phyloP scores from a whole-genome alignment of 2,329 filamentous ascomycete genomes.

The Scedosporium minutisporum region DNA sequence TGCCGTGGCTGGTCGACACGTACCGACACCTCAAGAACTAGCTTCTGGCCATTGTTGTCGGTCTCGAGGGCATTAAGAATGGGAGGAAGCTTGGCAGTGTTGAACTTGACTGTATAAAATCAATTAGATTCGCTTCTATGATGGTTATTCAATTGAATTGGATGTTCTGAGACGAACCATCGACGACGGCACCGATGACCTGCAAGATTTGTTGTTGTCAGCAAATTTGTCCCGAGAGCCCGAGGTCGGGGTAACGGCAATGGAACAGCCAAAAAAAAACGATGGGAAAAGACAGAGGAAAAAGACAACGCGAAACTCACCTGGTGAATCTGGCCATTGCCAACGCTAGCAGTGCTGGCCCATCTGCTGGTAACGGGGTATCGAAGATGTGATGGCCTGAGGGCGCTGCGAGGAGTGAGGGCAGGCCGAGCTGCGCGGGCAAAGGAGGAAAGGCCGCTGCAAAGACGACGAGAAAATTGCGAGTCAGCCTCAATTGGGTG shows the following conservation, averaged over 20 bases:
- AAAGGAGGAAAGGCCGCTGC: slow-evolving; percentile 58
- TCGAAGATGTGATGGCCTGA: slow-evolving; percentile 47
- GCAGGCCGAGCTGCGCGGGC: slow-evolving; percentile 53
- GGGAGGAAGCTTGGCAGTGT: slow-evolving; percentile 80
- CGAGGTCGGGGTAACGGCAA: slow-evolving; percentile 6
- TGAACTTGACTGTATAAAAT: slow-evolving; percentile 76
- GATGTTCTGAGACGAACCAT: slow-evolving; percentile 57
- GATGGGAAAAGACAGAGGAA: background rate
- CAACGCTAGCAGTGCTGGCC: slow-evolving; percentile 47
- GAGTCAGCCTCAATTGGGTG: slow-evolving; percentile 31
- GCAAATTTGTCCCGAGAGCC: slow-evolving; percentile 10
- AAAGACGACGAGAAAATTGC: slow-evolving; percentile 20
- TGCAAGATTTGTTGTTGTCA: slow-evolving; percentile 56
- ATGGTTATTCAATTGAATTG: slow-evolving; percentile 1
- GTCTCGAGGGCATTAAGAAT: slow-evolving; percentile 97
- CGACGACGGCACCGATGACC: slow-evolving; percentile 98
- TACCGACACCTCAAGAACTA: slow-evolving; percentile 95
- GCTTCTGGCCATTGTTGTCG: slow-evolving; percentile 84
- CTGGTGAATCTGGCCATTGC: slow-evolving; percentile 62
- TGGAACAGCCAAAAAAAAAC: background rate
- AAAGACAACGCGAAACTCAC: slow-evolving; percentile 27
- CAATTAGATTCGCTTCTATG: slow-evolving; percentile 7
- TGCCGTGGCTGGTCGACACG: slow-evolving; percentile 15
- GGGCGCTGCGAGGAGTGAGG: slow-evolving; percentile 47
- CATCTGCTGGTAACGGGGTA: slow-evolving; percentile 46